Conservation (phyloP, 2,329 filamentous ascomycete genomes). For the Neobulgaria alba region DNA sequence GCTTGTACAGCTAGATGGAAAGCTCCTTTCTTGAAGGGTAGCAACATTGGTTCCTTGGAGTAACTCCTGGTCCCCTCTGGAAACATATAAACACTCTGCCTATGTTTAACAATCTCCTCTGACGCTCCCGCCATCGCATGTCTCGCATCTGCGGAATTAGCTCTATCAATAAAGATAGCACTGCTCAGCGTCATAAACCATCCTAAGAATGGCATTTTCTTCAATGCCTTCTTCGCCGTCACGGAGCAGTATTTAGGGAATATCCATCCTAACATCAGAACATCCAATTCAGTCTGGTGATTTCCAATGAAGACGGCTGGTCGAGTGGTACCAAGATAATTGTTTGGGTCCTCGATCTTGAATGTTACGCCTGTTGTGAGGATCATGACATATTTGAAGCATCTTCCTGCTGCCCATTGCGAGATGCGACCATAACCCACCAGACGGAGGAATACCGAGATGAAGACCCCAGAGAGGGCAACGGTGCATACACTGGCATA, state of each 20-base stretch:
- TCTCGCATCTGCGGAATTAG: constrained; percentile 72
- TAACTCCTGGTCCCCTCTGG: constrained; percentile 92
- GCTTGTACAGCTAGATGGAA: constrained; percentile 95
- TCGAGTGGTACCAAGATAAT: constrained; percentile 47
- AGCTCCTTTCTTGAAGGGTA: constrained; percentile 98
- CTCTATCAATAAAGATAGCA: constrained; percentile 90
- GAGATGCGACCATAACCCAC: constrained; percentile 65
- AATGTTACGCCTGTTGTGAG: constrained; percentile 71
- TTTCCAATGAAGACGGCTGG: constrained; percentile 91
- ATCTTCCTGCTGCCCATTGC: constrained; percentile 75
- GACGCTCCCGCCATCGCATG: constrained; percentile 80
- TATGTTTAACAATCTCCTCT: constrained; percentile 62
- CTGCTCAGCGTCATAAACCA: constrained; percentile 91
- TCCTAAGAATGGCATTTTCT: constrained; percentile 73
- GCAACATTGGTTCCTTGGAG: constrained; percentile 65
- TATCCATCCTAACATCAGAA: constrained; percentile 79
- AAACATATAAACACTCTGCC: constrained; percentile 77
- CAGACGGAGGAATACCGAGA: constrained; percentile 62
- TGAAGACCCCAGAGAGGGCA: constrained; percentile 67
- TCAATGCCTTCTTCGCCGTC: constrained; percentile 81
- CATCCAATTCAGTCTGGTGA: constrained; percentile 93
- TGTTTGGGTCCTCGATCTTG: constrained; percentile 57
- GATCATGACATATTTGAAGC: constrained; percentile 74
- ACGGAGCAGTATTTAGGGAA: constrained; percentile 91
- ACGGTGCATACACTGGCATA: constrained; percentile 53